A percentile compares a stretch with the other conserved stretches of the same genome.
These are phyloP conservation scores for Coccomyxa subellipsoidea DNA, from an alignment of 163 green algal species.

Conservation along the genomic window DNA sequence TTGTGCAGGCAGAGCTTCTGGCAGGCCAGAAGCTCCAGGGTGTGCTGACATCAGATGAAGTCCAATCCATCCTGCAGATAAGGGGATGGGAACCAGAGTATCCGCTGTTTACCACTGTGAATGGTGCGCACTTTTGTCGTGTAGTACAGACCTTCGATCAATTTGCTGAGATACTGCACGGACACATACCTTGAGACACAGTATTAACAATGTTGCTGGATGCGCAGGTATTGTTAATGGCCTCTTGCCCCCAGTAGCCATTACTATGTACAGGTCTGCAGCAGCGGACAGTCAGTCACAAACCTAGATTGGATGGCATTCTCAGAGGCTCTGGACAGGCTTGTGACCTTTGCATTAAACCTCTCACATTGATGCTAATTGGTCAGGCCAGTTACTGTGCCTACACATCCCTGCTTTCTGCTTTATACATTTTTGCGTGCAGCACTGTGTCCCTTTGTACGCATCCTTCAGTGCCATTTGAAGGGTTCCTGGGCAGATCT, in stretches of 20 bases:
- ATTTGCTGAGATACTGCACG: no score
- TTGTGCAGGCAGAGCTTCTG: slow-evolving; percentile 56
- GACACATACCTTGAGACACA: no score
- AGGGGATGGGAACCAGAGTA: slow-evolving; percentile 38
- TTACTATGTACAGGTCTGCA: background rate
- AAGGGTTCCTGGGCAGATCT: no score
- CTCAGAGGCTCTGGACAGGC: no score
- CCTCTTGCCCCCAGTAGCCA: background rate
- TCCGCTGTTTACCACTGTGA: slow-evolving; percentile 43
- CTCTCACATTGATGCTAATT: no score
- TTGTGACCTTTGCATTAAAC: no score
- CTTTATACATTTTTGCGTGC: no score
- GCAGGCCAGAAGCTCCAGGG: slow-evolving; percentile 82
- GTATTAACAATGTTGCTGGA: background rate
- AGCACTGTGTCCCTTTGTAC: no score
- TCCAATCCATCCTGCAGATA: slow-evolving; percentile 55
- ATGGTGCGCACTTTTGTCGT: slow-evolving; percentile 15
- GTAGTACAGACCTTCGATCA: no score
- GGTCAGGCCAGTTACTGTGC: no score
- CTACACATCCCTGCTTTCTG: no score
- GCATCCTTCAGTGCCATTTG: no score
- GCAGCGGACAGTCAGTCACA: background rate
- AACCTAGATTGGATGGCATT: background rate
- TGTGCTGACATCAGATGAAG: slow-evolving; percentile 73
- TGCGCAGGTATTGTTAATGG: background rate